phyloP scores from a whole-genome alignment of 495 filamentous ascomycete species.

The Daldinia bambusicola region DNA sequence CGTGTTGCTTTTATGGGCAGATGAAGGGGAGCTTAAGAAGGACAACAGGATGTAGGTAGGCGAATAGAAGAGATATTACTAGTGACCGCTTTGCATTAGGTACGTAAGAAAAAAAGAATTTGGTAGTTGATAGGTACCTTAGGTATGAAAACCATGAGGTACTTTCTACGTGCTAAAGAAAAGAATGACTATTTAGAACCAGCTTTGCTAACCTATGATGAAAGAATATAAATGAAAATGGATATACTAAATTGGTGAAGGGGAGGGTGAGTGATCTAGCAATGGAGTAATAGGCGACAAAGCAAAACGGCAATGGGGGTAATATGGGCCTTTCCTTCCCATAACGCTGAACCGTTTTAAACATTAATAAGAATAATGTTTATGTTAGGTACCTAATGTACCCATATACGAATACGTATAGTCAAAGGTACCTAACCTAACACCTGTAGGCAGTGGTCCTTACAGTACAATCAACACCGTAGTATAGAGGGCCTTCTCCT shows the following conservation, averaged over 20 bases:
- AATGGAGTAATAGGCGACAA: slow-evolving; percentile 30
- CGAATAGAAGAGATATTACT: not conserved
- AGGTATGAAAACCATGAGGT: not conserved
- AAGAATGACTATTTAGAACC: slow-evolving; percentile 3
- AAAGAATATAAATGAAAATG: slow-evolving; percentile 16
- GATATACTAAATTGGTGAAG: slow-evolving; percentile 4
- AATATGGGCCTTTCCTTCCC: slow-evolving; percentile 14
- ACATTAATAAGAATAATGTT: not conserved
- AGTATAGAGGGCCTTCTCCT: slow-evolving; percentile 34
- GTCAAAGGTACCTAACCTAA: not conserved
- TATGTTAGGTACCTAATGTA: not conserved
- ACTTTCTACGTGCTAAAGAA: not conserved
- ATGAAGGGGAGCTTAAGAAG: not conserved
- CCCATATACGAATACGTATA: too few species aligned
- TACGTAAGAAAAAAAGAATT: not conserved
- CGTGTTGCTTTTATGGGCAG: slow-evolving; percentile 6
- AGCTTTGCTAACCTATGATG: not conserved
- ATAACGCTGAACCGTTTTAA: slow-evolving; percentile 13
- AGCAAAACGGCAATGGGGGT: slow-evolving; percentile 20
- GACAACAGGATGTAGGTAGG: slow-evolving; percentile 8
- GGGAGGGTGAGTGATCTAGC: slow-evolving; percentile 32
- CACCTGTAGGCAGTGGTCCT: not conserved
- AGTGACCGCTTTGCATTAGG: not conserved
- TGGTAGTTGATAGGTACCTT: too few species aligned
- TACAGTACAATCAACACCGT: slow-evolving; percentile 35